Percentiles rank a stretch among this genome's conserved stretches.
Conservation (phyloP, 2,329 filamentous ascomycete genomes). For the Alternaria sp. region DNA sequence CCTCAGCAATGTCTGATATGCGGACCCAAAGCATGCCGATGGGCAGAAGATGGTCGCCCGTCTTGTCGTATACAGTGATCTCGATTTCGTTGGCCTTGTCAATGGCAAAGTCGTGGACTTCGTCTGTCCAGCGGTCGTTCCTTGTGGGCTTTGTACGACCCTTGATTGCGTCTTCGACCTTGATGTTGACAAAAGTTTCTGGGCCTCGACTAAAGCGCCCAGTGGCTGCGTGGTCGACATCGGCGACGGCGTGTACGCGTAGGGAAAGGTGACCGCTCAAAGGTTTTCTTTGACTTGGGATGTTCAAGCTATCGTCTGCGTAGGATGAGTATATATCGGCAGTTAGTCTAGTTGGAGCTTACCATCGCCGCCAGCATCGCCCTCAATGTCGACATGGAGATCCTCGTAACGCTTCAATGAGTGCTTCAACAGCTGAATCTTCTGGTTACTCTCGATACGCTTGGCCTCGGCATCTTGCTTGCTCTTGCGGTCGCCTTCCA, state of each 20-base stretch:
- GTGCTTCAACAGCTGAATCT: slow-evolving; percentile 94
- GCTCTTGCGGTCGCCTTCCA: slow-evolving; percentile 97
- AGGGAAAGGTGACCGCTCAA: slow-evolving; percentile 89
- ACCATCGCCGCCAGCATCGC: slow-evolving; percentile 79
- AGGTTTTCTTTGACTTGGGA: slow-evolving; percentile 94
- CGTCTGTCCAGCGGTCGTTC: slow-evolving; percentile 90
- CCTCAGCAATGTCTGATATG: slow-evolving; percentile 96
- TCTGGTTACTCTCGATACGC: slow-evolving; percentile 94
- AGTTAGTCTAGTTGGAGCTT: slow-evolving; percentile 45
- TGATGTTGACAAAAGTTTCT: slow-evolving; percentile 94
- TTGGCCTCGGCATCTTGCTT: slow-evolving; percentile 89
- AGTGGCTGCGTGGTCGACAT: slow-evolving; percentile 89
- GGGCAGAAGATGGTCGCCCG: slow-evolving; percentile 84
- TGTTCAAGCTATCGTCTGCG: slow-evolving; percentile 93
- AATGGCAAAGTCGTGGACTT: slow-evolving; percentile 90
- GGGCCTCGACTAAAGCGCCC: slow-evolving; percentile 87
- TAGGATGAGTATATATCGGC: slow-evolving; percentile 39
- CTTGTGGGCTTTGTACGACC: slow-evolving; percentile 86
- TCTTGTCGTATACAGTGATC: slow-evolving; percentile 96
- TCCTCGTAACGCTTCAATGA: slow-evolving; percentile 97
- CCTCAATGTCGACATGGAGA: slow-evolving; percentile 91
- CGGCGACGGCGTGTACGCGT: slow-evolving; percentile 86
- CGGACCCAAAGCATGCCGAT: slow-evolving; percentile 96
- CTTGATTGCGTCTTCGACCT: slow-evolving; percentile 93
- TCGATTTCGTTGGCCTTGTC: slow-evolving; percentile 99